Base-by-base conservation (phyloP, 306 rosid species). In the Ormosia semicastrata region DNA sequence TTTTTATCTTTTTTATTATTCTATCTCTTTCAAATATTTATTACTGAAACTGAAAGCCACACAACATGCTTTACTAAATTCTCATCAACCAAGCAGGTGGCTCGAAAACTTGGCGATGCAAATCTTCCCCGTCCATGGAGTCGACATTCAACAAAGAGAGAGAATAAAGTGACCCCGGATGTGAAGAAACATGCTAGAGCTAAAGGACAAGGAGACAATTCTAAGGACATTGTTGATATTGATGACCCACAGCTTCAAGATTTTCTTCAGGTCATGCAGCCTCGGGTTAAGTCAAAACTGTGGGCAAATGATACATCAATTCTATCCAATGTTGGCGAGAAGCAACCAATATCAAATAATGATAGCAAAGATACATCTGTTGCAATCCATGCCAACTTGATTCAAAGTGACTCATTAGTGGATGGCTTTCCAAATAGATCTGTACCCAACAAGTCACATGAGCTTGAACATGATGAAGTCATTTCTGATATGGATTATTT, bases 41-140 rank as follows among this genome's bases (percentile, higher is more conserved):
- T 78, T 36, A 5, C 7, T 72, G 50, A 64, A 57, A 73, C 47
- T 67, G 4, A 70, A 59, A 41, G 13, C 58, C 52, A 43, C 3
- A 39, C 12, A 29, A 24, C 56, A 33, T 69, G 67, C 17, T 80
- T 50, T 50, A 3, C 71, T 6, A 10, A 7, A 49, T 59, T 41
- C 34, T 30, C 9, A 7, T 44, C 1, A 15, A 52, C 41, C 52
- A 40, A 33, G 36, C 82, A 93, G 97, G 88, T 85, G 77, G 99
- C 99, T 71, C 78, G 76, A 60, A 87, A 88, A 81, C 90, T 71
- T 52, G 98, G 99, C 11, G 99, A 95, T 86, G 88, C 91, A 18
- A 84, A 87, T 69, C 88, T 91, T 80, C 98, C 98, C 43, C 89
- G 90, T 52, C 91, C 99, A 3, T 91, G 98, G 99, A 91, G 99